Evolutionary conservation across 2,329 filamentous ascomycete genomes (phyloP).

Genomic region (Xylaria sp.): DNA sequence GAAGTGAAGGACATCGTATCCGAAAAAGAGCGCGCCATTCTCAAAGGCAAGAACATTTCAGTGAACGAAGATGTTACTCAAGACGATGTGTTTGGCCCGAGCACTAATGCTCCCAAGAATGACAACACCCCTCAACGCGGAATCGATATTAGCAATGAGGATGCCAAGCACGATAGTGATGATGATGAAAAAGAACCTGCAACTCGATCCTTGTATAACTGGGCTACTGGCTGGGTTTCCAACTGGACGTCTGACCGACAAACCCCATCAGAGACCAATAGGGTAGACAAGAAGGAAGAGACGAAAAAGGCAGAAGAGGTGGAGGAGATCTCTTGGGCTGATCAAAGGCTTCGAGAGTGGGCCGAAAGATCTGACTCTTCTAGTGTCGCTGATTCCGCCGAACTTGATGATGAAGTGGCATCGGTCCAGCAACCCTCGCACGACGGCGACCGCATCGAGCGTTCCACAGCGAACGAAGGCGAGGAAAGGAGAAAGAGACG

Average conservation of each 20-base stretch:
- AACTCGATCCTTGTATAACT: constrained; percentile 3
- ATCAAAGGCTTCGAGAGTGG: not conserved
- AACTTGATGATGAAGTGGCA: not conserved
- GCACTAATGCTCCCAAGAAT: not conserved
- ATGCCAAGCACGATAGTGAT: not conserved
- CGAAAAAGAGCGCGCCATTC: not conserved
- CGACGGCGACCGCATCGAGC: not conserved
- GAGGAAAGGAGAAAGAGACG: constrained; percentile 32
- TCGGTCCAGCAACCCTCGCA: constrained; percentile 13
- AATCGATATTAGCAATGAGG: not conserved
- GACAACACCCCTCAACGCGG: not conserved
- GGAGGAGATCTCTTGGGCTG: constrained; percentile 8
- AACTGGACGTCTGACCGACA: constrained; percentile 1
- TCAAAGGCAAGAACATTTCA: not conserved
- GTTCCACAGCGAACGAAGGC: constrained; percentile 14
- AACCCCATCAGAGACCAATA: constrained; percentile 27
- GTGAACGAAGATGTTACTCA: not conserved
- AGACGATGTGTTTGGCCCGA: not conserved
- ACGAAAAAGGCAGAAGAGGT: constrained; percentile 1
- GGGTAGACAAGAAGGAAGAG: constrained; percentile 23
- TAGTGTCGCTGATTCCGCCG: not conserved
- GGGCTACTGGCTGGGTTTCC: not conserved
- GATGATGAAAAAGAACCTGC: not conserved
- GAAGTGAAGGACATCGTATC: not conserved
- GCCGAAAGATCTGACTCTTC: not conserved